Evolutionary conservation across 108 stramenopile species (phyloP), one percentile per base, ranked within the genome.

Genomic region (Nitzschia sp.): DNA sequence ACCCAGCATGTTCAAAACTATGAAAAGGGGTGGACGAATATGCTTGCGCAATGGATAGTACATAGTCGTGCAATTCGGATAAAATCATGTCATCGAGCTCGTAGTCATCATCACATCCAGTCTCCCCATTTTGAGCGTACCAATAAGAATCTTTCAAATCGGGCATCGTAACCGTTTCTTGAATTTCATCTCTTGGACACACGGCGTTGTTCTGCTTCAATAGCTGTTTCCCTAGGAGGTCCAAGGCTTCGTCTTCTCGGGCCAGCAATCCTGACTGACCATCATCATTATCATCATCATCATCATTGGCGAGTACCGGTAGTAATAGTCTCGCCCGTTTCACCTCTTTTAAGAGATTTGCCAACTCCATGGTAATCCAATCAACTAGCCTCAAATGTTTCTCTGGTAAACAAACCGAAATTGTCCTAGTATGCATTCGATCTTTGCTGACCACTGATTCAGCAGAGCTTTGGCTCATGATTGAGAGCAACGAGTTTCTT

Each of bases 1-100:
- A 41, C 54, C 57, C 56, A 26, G 82, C 82, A 55, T 83, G 82
- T 25, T 83, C 82, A 47, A 83, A 77, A 45, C 67, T 79, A 44
- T 83, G 82, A 34, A 77, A 83, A 1, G 75, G 78, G 31, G 68
- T 67, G 35, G 69, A 67, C 6, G 67, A 52, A 56, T 81, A 81
- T 31, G 71, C 45, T 6, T 48, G 36, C n/a, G 77, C 53, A 25
- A 73, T 68, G 0, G n/a, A 22, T 16, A 28, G 17, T 16, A 75
- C 66, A 55, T 53, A 75, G 16, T 66, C 63, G 11, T 58, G 53
- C 22, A 73, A 53, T 5, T 73, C 61, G 0, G 60, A 31, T 41
- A 60, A 31, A 1, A 48, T 54, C 33, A 62, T 46, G 17, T 72
- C 27, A 44, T 41, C 38, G 38, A 41, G 38, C 9, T 41, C 38